Evolutionary conservation across 169 alveolate species (phyloP).

Genomic region (Prorocentrum cordatum): DNA sequence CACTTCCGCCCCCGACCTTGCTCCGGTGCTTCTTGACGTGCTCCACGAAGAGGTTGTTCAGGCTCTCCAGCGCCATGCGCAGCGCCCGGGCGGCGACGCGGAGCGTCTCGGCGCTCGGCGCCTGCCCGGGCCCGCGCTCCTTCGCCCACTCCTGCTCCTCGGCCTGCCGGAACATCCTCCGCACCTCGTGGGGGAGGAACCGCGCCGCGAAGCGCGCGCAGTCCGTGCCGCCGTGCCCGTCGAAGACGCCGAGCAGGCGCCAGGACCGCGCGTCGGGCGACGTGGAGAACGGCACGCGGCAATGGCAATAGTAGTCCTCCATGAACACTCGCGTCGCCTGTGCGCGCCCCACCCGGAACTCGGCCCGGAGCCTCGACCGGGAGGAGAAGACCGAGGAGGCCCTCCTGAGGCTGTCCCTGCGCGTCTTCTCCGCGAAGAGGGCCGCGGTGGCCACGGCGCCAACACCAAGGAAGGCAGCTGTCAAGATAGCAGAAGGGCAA

Average conservation of each 20-base stretch:
- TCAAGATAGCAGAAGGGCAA: no score
- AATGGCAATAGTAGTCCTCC: slow-evolving; percentile 51
- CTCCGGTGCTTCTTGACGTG: no score
- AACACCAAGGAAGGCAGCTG: slow-evolving; percentile 22
- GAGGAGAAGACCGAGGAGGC: slow-evolving; percentile 30
- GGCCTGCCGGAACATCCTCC: slow-evolving; percentile 20
- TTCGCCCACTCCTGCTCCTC: background rate
- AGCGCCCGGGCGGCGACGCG: background rate
- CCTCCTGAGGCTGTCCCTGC: slow-evolving; percentile 8
- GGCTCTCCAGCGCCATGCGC: slow-evolving; percentile 33
- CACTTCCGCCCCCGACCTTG: no score
- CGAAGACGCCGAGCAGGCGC: slow-evolving; percentile 55
- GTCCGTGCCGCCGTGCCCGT: slow-evolving; percentile 58
- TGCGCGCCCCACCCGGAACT: slow-evolving; percentile 17
- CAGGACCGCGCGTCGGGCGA: slow-evolving; percentile 13
- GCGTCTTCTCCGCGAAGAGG: slow-evolving; percentile 1
- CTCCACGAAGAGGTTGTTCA: slow-evolving; percentile 20
- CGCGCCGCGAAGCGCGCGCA: slow-evolving; percentile 54
- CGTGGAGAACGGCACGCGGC: slow-evolving; percentile 6
- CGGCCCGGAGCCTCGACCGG: slow-evolving; percentile 1
- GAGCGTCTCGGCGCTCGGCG: background rate
- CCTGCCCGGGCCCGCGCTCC: background rate
- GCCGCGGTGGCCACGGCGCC: slow-evolving; percentile 21
- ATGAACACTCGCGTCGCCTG: slow-evolving; percentile 10
- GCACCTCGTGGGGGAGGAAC: slow-evolving; percentile 47